Evolutionary conservation across 108 stramenopile genomes (phyloP).

Genomic region (Nannochloropsis salina): DNA sequence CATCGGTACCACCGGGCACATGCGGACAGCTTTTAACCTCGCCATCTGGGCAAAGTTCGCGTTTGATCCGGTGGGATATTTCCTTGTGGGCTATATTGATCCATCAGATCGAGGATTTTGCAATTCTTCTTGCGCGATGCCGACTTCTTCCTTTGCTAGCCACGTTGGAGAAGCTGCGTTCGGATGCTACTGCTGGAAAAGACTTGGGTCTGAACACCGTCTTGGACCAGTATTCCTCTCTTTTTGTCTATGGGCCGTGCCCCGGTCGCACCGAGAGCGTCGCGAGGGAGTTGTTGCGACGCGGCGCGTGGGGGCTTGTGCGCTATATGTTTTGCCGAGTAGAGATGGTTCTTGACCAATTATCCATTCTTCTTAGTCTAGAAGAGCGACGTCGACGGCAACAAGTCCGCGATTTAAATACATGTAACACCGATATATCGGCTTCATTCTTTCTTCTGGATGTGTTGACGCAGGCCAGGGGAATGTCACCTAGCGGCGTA

Average conservation of each 20-base stretch:
- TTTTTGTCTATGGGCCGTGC: not conserved
- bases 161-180: not conserved
- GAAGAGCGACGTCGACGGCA: slow-evolving; percentile 8
- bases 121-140: not conserved
- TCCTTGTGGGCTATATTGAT: not conserved
- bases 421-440: not conserved
- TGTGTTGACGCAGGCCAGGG: not conserved
- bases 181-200: not conserved
- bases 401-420: not conserved
- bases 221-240: not conserved
- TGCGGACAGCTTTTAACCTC: not conserved
- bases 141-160: not conserved
- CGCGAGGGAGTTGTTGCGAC: not conserved
- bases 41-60: not conserved
- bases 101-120: slow-evolving; percentile 1
- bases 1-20: not conserved
- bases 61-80: not conserved
- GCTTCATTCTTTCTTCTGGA: not conserved
- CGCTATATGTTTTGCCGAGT: not conserved
- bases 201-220: not conserved
- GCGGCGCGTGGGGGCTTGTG: not conserved
- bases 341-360: slow-evolving; percentile 16
- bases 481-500: not conserved
- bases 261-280: not conserved
- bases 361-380: not conserved